A percentile compares a stretch with the other conserved stretches of the same genome.
phyloP scores from a whole-genome alignment of 1,284 basidiomycete species.

The Puccinia triticina region DNA sequence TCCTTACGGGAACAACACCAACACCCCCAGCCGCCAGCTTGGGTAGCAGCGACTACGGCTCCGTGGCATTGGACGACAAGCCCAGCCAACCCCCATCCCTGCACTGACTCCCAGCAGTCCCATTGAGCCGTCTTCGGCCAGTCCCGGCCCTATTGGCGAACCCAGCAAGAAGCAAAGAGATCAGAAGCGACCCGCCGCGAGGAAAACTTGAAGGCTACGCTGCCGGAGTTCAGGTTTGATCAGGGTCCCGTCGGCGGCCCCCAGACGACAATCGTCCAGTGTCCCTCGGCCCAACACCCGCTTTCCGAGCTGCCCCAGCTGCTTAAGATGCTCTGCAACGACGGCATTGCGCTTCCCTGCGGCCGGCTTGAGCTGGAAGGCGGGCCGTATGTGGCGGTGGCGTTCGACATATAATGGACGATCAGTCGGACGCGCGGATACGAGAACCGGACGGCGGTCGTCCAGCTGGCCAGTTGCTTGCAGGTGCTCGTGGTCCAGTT shows the following conservation, averaged over 20 bases:
- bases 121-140: no score
- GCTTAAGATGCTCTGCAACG: slow-evolving; percentile 13
- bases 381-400: background rate
- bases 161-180: background rate
- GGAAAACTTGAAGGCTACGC: background rate
- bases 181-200: background rate
- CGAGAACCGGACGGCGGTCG: slow-evolving; percentile 24
- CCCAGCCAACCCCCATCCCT: no score
- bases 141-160: no score
- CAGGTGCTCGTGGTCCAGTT: slow-evolving; percentile 28
- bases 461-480: slow-evolving; percentile 29
- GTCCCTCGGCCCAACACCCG: slow-evolving; percentile 17
- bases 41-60: no score
- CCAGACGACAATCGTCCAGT: slow-evolving; percentile 13
- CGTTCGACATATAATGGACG: slow-evolving; percentile 42
- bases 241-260: background rate
- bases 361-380: background rate
- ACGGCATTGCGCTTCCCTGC: slow-evolving; percentile 14
- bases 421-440: slow-evolving; percentile 11
- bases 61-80: no score
- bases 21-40: no score
- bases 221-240: slow-evolving; percentile 17
- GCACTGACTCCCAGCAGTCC: no score
- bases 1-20: no score
- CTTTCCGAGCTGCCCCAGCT: background rate